phyloP scores from a whole-genome alignment of 129 eudicot species.

The Helianthus tuberosus region DNA sequence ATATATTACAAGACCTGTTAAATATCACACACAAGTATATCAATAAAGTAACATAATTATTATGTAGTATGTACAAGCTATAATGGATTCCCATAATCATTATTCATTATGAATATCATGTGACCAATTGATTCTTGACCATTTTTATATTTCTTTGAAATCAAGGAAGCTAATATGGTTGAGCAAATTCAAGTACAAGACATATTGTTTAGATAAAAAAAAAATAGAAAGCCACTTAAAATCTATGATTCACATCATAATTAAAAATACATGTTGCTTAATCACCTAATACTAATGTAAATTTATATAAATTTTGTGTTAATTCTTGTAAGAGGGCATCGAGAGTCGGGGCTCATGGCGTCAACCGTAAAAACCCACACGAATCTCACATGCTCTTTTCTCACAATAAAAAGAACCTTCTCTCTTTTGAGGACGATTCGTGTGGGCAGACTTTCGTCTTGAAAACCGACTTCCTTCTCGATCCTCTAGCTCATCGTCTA shows the following conservation, averaged over 20 bases:
- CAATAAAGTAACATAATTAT: background rate
- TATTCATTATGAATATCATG: constrained; percentile 6
- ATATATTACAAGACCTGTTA: background rate
- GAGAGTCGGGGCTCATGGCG: too few relatives aligned
- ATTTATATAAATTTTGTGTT: too few relatives aligned
- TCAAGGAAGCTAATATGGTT: background rate
- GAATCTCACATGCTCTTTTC: too few relatives aligned
- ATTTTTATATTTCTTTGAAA: background rate
- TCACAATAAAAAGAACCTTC: too few relatives aligned
- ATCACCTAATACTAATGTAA: too few relatives aligned
- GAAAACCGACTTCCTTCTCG: too few relatives aligned
- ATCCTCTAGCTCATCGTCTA: too few relatives aligned
- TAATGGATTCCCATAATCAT: background rate
- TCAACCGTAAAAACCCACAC: too few relatives aligned
- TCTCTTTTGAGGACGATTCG: too few relatives aligned
- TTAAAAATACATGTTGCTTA: background rate
- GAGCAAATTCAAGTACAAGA: background rate
- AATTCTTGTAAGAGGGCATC: too few relatives aligned
- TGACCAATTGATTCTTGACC: background rate
- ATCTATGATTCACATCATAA: background rate
- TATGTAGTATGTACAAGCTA: background rate
- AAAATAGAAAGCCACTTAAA: background rate
- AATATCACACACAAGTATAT: constrained; percentile 4
- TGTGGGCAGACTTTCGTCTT: too few relatives aligned
- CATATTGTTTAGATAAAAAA: background rate